Base-by-base conservation (phyloP, 2,329 filamentous ascomycete species). In the Sarocladium strictum region DNA sequence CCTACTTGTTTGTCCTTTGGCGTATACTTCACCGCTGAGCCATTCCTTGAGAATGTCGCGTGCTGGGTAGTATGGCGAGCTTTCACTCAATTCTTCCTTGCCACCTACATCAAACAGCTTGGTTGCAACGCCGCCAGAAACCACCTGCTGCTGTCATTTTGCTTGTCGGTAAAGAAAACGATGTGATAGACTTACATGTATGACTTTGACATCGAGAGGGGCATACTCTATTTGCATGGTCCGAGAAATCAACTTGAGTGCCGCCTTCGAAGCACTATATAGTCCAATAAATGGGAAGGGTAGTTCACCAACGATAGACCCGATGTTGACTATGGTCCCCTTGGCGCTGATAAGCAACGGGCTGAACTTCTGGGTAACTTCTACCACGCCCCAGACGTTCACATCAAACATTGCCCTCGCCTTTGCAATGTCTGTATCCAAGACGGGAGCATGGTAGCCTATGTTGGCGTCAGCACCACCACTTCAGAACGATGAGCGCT, bases 231-330 rank as follows among this genome's bases (percentile, higher is more conserved):
- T 57, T 5, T 72, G 69, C 59, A 75, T 57, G n/a, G 68, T 69
- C 55, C 71, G 63, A 2, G 68, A 68, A 50, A 74, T 64, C 47
- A 66, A 62, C 19, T 67, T 62, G 0, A 76, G 60, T 0, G 75
- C 73, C 1, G 68, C 72, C 55, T 77, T 77, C 53, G 67, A 70
- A 6, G 72, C 68, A 52, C 72, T 72, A 61, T 76, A 77, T 19
- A 66, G 60, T 7, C 66, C 67, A 3, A 43, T 68, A 62, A 56
- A 73, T 74, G 15, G 59, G 57, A 7, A 62, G 50, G 40, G 40
- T 19, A 23, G 17, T 24, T 43, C 40, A 23, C 40, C 40, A 23
- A 49, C 43, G 26, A 63, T 53, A 47, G 60, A 61, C 5, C 62
- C 61, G 43, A 65, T 62, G 40, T 64, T 65, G 35, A 61, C 58